Evolutionary conservation across 163 green algal species (phyloP), one percentile per base, ranked within the genome.

Genomic region (Smithsoniella earleae): DNA sequence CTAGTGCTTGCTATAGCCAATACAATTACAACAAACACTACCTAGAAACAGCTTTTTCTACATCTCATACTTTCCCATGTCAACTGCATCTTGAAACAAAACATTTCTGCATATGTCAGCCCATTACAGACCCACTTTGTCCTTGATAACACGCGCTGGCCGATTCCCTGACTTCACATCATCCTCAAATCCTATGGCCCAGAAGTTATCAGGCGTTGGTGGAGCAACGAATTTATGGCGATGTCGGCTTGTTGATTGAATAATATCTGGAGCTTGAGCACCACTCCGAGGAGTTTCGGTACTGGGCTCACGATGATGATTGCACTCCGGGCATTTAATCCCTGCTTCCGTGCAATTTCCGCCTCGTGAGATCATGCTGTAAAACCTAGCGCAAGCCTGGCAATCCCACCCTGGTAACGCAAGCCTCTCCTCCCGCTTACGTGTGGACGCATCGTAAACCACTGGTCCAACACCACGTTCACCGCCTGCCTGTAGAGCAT

Each of bases 121-220:
- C n/a, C n/a, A n/a, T n/a, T n/a, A n/a, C n/a, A n/a, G n/a, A n/a
- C n/a, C n/a, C n/a, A n/a, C n/a, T n/a, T n/a, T n/a, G n/a, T n/a
- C n/a, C n/a, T n/a, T n/a, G n/a, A n/a, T n/a, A n/a, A n/a, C n/a
- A n/a, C n/a, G n/a, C n/a, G n/a, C n/a, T n/a, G n/a, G n/a, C n/a
- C n/a, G n/a, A n/a, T n/a, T n/a, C n/a, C n/a, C n/a, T n/a, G n/a
- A n/a, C n/a, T n/a, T n/a, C n/a, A n/a, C n/a, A n/a, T n/a, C 58
- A 40, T 69, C 58, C 3, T 69, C 58, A 69, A 69, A 69, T 33
- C 58, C 58, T n/a, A 69, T 43, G 5, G 58, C 58, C 58, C 58
- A 69, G 25, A 69, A 69, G 58, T 69, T 69, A 30, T 69, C 25
- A 18, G 31, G 58, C 5, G 58, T 69, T 30, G 58, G 58, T 1